Conservation (phyloP, 2,329 filamentous ascomycete species). For the Tetracladium maxilliforme region DNA sequence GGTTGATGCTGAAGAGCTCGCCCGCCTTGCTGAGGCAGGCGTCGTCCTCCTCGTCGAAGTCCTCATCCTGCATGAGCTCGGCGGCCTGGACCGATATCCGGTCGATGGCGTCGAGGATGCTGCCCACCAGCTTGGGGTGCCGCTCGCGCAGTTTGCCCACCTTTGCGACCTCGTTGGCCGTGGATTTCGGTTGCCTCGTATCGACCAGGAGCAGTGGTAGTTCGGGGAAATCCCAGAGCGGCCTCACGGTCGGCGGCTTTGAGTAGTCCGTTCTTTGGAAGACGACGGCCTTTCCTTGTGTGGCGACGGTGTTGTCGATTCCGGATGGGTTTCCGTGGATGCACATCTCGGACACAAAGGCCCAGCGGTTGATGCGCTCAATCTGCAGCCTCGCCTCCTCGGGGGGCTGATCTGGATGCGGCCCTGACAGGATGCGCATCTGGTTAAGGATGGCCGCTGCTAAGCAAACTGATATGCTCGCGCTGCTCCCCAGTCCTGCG, state of each 20-base stretch:
- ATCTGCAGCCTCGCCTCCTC: slow-evolving; percentile 83
- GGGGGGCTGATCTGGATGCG: slow-evolving; percentile 78
- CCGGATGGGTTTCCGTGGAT: slow-evolving; percentile 96
- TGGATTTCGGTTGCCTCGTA: slow-evolving; percentile 78
- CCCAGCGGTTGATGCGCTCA: slow-evolving; percentile 94
- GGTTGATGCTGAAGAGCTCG: slow-evolving; percentile 84
- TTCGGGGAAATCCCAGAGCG: slow-evolving; percentile 81
- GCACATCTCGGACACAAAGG: slow-evolving; percentile 91
- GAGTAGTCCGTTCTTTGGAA: slow-evolving; percentile 71
- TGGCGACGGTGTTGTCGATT: slow-evolving; percentile 91
- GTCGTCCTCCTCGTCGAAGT: slow-evolving; percentile 51
- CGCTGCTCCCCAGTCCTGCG: slow-evolving; percentile 82
- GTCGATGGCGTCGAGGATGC: slow-evolving; percentile 77
- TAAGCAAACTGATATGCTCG: slow-evolving; percentile 84
- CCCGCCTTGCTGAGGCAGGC: slow-evolving; percentile 60
- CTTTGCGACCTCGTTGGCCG: slow-evolving; percentile 72
- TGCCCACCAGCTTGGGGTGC: slow-evolving; percentile 64
- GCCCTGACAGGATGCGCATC: slow-evolving; percentile 74
- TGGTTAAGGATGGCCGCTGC: slow-evolving; percentile 75
- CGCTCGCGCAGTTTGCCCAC: slow-evolving; percentile 57
- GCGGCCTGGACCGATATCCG: slow-evolving; percentile 44
- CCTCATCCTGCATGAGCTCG: slow-evolving; percentile 37
- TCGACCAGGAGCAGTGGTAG: slow-evolving; percentile 82
- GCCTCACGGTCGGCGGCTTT: slow-evolving; percentile 60
- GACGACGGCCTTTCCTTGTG: slow-evolving; percentile 85